Evolutionary conservation across 148 eudicot genomes (phyloP).

Genomic region (Chenopodium formosanum): DNA sequence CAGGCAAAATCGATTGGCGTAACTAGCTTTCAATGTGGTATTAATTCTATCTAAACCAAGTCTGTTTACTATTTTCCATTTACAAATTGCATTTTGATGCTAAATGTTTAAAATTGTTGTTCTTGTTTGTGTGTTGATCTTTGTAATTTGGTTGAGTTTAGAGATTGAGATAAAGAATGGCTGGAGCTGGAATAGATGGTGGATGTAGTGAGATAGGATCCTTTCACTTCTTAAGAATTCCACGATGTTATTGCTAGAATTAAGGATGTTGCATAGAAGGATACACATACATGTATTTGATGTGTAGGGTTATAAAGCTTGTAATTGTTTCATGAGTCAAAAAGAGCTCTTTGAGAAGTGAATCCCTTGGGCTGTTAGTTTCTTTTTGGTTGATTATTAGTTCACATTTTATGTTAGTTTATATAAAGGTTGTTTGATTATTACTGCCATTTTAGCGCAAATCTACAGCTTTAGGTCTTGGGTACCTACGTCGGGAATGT

Average conservation of each 20-base stretch:
- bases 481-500: neutral
- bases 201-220: neutral
- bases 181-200: neutral
- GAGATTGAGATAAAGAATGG: neutral
- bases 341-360: neutral
- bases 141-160: neutral
- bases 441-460: neutral
- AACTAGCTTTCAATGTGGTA: slow-evolving; percentile 61
- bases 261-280: neutral
- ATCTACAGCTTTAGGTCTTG: neutral
- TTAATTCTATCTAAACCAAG: neutral
- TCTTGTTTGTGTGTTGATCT: neutral
- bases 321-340: neutral
- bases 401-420: no score
- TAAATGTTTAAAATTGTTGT: neutral
- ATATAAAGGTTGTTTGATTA: no score
- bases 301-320: neutral
- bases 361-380: neutral
- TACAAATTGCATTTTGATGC: neutral
- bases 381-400: neutral
- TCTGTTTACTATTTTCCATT: neutral
- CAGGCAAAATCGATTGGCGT: slow-evolving; percentile 63
- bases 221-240: neutral
- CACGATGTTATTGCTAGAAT: neutral
- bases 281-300: neutral